phyloP scores from a whole-genome alignment of 108 stramenopile genomes.

The Nitzschia sp. region DNA sequence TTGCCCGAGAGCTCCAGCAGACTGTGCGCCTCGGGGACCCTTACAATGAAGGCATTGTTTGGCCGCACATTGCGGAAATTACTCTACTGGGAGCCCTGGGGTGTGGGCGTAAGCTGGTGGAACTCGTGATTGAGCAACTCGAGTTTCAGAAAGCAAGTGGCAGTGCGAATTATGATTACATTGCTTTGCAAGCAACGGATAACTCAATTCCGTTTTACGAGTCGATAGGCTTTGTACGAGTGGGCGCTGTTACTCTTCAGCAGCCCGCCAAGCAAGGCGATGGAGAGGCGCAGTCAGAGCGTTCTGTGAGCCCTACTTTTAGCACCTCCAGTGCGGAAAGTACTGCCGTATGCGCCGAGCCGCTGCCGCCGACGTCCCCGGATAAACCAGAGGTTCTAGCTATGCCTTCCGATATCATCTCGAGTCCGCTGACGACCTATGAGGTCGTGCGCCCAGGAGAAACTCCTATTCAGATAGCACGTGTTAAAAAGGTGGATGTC shows the following conservation, averaged over 20 bases:
- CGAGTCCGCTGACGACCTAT: constrained; percentile 56
- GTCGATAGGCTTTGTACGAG: constrained; percentile 83
- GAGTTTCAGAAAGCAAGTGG: constrained; percentile 59
- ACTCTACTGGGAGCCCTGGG: constrained; percentile 78
- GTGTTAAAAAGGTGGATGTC: constrained; percentile 61
- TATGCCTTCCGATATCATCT: constrained; percentile 38
- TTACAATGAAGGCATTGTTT: constrained; percentile 90
- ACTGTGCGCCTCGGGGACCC: constrained; percentile 86
- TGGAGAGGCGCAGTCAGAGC: neutral
- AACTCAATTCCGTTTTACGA: constrained; percentile 92
- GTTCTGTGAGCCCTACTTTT: constrained; percentile 7
- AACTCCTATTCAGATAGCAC: constrained; percentile 61
- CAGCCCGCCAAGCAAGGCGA: constrained; percentile 10
- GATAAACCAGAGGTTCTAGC: constrained; percentile 34
- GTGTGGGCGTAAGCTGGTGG: constrained; percentile 76
- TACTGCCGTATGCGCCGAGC: constrained; percentile 12
- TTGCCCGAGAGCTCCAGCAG: constrained; percentile 66
- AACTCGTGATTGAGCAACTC: constrained; percentile 79
- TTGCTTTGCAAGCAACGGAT: constrained; percentile 88
- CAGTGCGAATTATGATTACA: constrained; percentile 80
- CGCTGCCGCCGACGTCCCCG: constrained; percentile 26
- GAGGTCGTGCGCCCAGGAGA: constrained; percentile 55
- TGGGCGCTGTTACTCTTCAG: constrained; percentile 63
- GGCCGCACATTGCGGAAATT: constrained; percentile 89
- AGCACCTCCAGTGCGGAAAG: neutral